Conservation (phyloP, 1,139 yeast genomes). For the Kazachstania sp. region DNA sequence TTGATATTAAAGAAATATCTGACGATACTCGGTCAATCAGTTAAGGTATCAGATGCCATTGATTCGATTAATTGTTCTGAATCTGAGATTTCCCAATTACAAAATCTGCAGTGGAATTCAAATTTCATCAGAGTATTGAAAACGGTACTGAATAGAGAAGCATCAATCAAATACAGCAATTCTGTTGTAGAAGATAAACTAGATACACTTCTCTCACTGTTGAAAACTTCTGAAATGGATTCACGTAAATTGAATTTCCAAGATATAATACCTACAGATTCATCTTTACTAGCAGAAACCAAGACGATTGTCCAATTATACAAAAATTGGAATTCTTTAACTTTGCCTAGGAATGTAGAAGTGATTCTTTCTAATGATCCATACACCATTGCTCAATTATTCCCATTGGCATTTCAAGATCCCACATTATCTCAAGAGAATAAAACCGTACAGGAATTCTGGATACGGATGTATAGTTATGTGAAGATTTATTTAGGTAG, state of each 20-base stretch:
- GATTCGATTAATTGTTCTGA: conserved; percentile 12
- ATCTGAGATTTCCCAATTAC: conserved; percentile 13
- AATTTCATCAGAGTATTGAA: conserved; percentile 9
- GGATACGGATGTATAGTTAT: conserved; percentile 13
- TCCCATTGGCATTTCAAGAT: conserved; percentile 6
- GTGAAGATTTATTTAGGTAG: conserved; percentile 11
- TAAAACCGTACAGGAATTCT: conserved; percentile 4
- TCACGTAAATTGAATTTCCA: conserved; percentile 2
- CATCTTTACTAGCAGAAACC: conserved; percentile 7
- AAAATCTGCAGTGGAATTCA: conserved; percentile 13
- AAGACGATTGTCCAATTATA: conserved; percentile 16
- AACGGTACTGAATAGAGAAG: conserved; percentile 8
- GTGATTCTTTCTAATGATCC: conserved; percentile 6
- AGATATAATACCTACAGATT: neutral
- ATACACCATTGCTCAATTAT: conserved; percentile 6
- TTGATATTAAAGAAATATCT: conserved; percentile 17
- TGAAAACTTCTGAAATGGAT: conserved; percentile 5
- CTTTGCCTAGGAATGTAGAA: conserved; percentile 19
- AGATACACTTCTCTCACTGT: conserved; percentile 4
- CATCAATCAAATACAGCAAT: conserved; percentile 11
- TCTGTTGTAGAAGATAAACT: conserved; percentile 13
- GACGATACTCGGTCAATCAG: conserved; percentile 12
- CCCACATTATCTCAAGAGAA: neutral
- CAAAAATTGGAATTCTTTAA: conserved; percentile 12
- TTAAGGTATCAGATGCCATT: conserved; percentile 11